Percentiles rank a stretch among this genome's conserved stretches.
Conservation (phyloP, 2,329 filamentous ascomycete genomes). For the Catunica adiposa region DNA sequence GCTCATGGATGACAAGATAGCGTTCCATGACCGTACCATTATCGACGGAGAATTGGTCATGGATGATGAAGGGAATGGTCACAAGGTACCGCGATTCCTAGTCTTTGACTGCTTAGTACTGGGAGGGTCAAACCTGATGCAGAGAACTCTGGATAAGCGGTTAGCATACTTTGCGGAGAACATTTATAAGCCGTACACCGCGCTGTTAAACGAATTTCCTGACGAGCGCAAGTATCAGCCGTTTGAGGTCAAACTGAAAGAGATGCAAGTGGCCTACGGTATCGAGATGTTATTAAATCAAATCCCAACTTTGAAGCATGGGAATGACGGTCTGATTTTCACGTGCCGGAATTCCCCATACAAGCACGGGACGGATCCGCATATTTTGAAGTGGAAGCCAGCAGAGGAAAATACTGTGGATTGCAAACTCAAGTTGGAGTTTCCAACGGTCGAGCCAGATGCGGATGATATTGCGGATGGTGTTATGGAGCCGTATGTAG, state of each 20-base stretch:
- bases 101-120: conserved; percentile 87
- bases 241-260: conserved; percentile 75
- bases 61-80: conserved; percentile 55
- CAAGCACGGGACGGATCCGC: conserved; percentile 73
- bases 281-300: conserved; percentile 84
- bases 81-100: conserved; percentile 59
- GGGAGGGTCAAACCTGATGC: conserved; percentile 59
- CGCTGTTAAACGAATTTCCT: conserved; percentile 47
- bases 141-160: conserved; percentile 71
- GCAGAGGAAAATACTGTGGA: conserved; percentile 91
- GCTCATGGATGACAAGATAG: conserved; percentile 42
- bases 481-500: conserved; percentile 43
- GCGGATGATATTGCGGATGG: conserved; percentile 51
- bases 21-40: conserved; percentile 65
- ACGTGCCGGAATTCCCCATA: conserved; percentile 84
- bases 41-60: conserved; percentile 88
- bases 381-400: conserved; percentile 97
- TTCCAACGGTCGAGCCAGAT: conserved; percentile 54
- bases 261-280: conserved; percentile 76
- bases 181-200: conserved; percentile 55
- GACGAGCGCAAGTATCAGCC: conserved; percentile 53
- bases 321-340: conserved; percentile 94
- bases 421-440: conserved; percentile 64
- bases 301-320: conserved; percentile 69
- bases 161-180: conserved; percentile 70